Base-by-base conservation (phyloP, 257 asterid genomes). In the Jacaranda copaia region DNA sequence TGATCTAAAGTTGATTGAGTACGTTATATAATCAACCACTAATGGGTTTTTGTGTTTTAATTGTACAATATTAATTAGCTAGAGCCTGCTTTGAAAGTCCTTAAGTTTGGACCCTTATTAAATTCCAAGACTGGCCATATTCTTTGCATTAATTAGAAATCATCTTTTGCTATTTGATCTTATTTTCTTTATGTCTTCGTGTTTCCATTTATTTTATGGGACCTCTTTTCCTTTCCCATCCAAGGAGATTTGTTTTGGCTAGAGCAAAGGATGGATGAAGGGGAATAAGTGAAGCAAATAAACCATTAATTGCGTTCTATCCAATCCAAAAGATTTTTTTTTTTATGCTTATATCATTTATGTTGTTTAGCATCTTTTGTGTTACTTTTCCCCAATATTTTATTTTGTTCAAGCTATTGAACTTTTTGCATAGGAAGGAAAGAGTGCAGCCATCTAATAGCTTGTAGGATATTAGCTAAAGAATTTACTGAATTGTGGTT, bases 401-500 rank as follows among this genome's bases (percentile, higher is more conserved):
- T 62, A 65, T 85, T 73, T 65, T 83, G 67, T 84, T 79, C 85
- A 92, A 98, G 99, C 98, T 14, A 91, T 92, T 73, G 98, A 93
- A 82, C 97, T 95, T 76, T 91, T 92, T 80, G 96, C 92, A 45
- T 86, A 90, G 77, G 97, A 93, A 77, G 96, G 93, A 75, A 90
- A 93, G 80, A 87, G 97, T 82, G 99, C 97, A 45, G 92, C 98
- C 76, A 97, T 67, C 87, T 93, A 76, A 98, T 97, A 61, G 97
- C 99, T 75, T 96, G 99, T 84, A 85, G 98, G 83, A 93, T 97
- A 71, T 87, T 96, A 85, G 97, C 99, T 79, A 98, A 95, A 85
- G 99, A 95, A 89, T 92, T 95, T 65, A 88, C 97, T 0, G 99
- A 93, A 84, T 63, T 85, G 87, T 90, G 98, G 68, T 96, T 96